Base-by-base conservation (phyloP, 2,329 filamentous ascomycete genomes). In the Emmonsiellopsis sp. region DNA sequence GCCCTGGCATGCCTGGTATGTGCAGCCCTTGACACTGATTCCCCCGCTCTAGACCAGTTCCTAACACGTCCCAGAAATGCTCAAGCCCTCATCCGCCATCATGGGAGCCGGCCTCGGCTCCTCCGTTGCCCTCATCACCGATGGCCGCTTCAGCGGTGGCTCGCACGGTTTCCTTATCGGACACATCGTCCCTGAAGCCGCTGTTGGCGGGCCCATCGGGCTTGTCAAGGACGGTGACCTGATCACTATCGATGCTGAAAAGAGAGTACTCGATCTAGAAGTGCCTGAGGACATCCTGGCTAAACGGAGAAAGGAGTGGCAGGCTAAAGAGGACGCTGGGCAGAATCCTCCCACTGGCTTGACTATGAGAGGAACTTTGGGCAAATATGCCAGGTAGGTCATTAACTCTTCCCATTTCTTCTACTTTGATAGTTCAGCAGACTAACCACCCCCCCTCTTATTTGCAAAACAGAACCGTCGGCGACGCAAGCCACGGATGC, bases 171-270 rank as follows among this genome's bases (percentile, higher is more conserved):
- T 68, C 54, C 45, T 68, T 54, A 67, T 68, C n/a, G 65, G 65
- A 5, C 65, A 68, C 64, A 89, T 96, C 11, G 87, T 87, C 2
- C 92, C 92, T 2, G 92, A 97, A 71, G 92, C 92, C 0, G 89
- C 87, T 1, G 85, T 86, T 1, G 92, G 92, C 13, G 92, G 92
- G 0, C 91, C 92, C 0, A 90, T 97, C 64, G 91, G 87, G 0
- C 74, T 95, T 5, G 88, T 96, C 2, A 67, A 75, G 61, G 80
- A 94, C 62, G 92, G 89, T 1, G 92, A 97, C 69, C 71, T 81
- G 30, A 83, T 97, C 50, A 90, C 87, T 3, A 96, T 97, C 63
- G 87, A 93, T 66, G 90, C 91, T 0, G 83, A 88, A 61, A 82
- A 59, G 31, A 54, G 58, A 31, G 11, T 55, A n/a, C 54, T 61